A percentile compares a stretch with the other conserved stretches of the same genome.
Evolutionary conservation across 202 grass and related monocot species (phyloP).

Genomic region (Eragrostis tef): DNA sequence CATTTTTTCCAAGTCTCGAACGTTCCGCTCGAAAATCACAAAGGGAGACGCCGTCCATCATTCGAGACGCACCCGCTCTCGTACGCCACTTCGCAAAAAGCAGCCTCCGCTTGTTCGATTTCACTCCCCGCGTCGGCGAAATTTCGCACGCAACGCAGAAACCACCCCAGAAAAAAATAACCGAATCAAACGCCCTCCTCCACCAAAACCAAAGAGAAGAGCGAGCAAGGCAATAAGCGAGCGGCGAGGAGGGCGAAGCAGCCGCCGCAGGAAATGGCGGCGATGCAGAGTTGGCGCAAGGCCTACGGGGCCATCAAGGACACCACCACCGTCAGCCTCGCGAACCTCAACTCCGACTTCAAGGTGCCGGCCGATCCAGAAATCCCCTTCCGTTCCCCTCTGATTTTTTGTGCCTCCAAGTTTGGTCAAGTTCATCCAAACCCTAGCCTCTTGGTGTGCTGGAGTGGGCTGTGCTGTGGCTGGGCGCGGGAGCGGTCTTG

Average conservation of each 20-base stretch:
- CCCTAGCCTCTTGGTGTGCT: conserved; percentile 7
- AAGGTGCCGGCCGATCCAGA: conserved; percentile 58
- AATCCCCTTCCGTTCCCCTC: not conserved
- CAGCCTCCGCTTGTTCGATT: not conserved
- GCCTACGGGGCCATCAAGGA: conserved; percentile 96
- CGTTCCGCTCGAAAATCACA: conserved; percentile 43
- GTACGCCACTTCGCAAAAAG: conserved; percentile 38
- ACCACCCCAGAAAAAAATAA: not conserved
- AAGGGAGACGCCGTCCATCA: not conserved
- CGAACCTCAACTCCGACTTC: conserved; percentile 97
- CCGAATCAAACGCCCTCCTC: conserved; percentile 8
- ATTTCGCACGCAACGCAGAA: conserved; percentile 30
- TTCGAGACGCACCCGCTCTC: not conserved
- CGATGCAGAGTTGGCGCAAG: conserved; percentile 98
- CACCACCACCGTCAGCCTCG: conserved; percentile 88
- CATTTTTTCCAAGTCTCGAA: conserved; percentile 27
- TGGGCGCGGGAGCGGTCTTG: not conserved
- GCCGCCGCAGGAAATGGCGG: conserved; percentile 72
- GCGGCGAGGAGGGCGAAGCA: no score
- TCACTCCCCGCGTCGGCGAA: conserved; percentile 18
- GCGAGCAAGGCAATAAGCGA: no score
- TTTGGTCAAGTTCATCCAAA: conserved; percentile 30
- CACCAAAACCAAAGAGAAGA: not conserved
- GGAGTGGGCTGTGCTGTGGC: not conserved
- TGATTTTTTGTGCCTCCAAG: not conserved